Base-by-base conservation (phyloP, 2,329 filamentous ascomycete genomes). In the Chaetomiaceae sp. region DNA sequence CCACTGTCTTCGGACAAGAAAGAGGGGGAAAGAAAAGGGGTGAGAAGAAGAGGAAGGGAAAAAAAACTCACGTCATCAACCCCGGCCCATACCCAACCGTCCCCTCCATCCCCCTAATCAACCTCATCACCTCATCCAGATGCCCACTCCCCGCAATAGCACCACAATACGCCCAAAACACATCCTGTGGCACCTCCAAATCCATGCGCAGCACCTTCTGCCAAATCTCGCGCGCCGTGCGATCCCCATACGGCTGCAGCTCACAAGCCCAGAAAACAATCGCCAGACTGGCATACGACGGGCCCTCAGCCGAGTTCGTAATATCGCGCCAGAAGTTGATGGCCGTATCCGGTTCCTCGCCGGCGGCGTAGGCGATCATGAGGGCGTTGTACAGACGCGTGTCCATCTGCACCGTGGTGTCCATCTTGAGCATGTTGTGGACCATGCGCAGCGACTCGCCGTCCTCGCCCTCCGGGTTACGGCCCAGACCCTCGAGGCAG, bases 381-480 rank as follows among this genome's bases (percentile, higher is more conserved):
- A 97, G 73, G 0, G 86, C 83, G 61, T 96, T 97, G 60, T 86
- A 82, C 2, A 97, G 73, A 49, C 73, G 75, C 0, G 92, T 97
- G 59, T 79, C 83, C 4, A 85, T 77, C 59, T 91, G 83, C 33
- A 97, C 77, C 37, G 81, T 79, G n/a, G 84, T 78, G 66, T 99
- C 93, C 66, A 96, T 84, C 70, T 96, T 97, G 58, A 96, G 76
- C 81, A 96, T 92, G 65, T 96, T 96, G 71, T 96, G 87, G 2
- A 95, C 80, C 55, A 86, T 81, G 52, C 83, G 81, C 17, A 96
- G 71, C 37, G 82, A 83, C 50, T 87, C 82, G 1, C 70, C 63
- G 60, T 87, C 82, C 50, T 87, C 82, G 1, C 70, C 62, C 59
- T 87, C 82, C 8, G 75, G 74, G 37, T 70, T 68, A n/a, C 68